Evolutionary conservation across 1,284 basidiomycete genomes (phyloP).

Genomic region (Gomphus bonarii): DNA sequence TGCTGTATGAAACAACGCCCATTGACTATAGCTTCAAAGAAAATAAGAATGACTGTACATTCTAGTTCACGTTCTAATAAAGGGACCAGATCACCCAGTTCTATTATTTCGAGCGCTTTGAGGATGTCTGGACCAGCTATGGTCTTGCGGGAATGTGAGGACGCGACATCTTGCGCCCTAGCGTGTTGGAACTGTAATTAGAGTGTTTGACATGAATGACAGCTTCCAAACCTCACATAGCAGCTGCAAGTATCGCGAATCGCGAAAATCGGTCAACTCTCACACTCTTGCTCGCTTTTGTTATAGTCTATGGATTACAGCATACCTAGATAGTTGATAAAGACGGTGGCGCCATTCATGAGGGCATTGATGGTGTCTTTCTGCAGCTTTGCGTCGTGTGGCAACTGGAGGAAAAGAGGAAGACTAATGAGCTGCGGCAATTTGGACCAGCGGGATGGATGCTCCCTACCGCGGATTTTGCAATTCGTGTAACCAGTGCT

Average conservation of each 20-base stretch:
- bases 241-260: slow-evolving; percentile 14
- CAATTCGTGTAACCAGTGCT: slow-evolving; percentile 29
- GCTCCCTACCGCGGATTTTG: slow-evolving; percentile 27
- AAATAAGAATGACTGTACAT: slow-evolving; percentile 19
- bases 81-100: slow-evolving; percentile 29
- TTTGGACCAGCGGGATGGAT: background rate
- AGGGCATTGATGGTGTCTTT: slow-evolving; percentile 34
- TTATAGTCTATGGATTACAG: background rate
- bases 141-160: slow-evolving; percentile 29
- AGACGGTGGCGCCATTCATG: slow-evolving; percentile 31
- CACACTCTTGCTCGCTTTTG: too few species aligned
- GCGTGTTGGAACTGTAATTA: background rate
- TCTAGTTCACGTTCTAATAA: slow-evolving; percentile 31
- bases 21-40: background rate
- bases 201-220: background rate
- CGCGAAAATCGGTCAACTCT: too few species aligned
- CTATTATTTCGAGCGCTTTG: slow-evolving; percentile 30
- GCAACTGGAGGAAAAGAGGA: slow-evolving; percentile 21
- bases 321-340: slow-evolving; percentile 36
- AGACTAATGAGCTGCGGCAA: background rate
- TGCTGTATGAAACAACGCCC: background rate
- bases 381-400: slow-evolving; percentile 33
- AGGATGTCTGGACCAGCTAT: slow-evolving; percentile 34
- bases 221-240: slow-evolving; percentile 15
- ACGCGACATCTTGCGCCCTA: slow-evolving; percentile 32